Percentiles rank a stretch among this genome's conserved stretches.
Conservation (phyloP, 495 filamentous ascomycete genomes). For the Beverwykella pulmonaria region DNA sequence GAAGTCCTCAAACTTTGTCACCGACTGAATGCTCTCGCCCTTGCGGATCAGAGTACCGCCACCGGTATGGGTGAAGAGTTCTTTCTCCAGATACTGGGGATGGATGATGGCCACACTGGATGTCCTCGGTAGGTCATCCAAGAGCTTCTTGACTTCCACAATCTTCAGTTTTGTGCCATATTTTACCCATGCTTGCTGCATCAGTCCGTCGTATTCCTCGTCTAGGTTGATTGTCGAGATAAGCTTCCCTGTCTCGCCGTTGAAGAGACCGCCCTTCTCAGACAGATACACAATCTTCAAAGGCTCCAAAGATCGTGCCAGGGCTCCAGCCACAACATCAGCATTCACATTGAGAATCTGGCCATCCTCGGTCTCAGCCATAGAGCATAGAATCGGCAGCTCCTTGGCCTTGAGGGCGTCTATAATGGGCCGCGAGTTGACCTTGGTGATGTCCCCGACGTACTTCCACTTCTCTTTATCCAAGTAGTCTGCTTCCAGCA, state of each 20-base stretch:
- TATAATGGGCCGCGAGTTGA: conserved; percentile 90
- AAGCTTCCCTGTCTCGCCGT: conserved; percentile 90
- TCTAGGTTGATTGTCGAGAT: conserved; percentile 98
- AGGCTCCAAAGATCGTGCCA: conserved; percentile 86
- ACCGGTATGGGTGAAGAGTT: conserved; percentile 93
- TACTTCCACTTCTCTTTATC: conserved; percentile 93
- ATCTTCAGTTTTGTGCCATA: conserved; percentile 97
- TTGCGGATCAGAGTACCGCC: conserved; percentile 93
- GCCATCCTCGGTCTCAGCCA: conserved; percentile 91
- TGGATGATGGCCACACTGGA: conserved; percentile 98
- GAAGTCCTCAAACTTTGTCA: conserved; percentile 74
- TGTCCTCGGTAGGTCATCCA: conserved; percentile 81
- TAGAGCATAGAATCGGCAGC: conserved; percentile 92
- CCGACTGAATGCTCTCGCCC: conserved; percentile 85
- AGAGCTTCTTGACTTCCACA: conserved; percentile 94
- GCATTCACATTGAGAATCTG: conserved; percentile 98
- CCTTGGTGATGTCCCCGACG: conserved; percentile 92
- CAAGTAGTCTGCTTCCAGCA: conserved; percentile 93
- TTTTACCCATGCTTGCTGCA: conserved; percentile 94
- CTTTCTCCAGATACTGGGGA: conserved; percentile 90
- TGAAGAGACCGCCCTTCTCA: conserved; percentile 95
- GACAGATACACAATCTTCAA: conserved; percentile 98
- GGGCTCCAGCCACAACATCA: conserved; percentile 91
- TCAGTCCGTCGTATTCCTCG: conserved; percentile 93
- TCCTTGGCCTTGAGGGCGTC: conserved; percentile 89